Evolutionary conservation across 1,139 yeast genomes (phyloP), one percentile per base, ranked within the genome.

Genomic region (Pichia sp.): DNA sequence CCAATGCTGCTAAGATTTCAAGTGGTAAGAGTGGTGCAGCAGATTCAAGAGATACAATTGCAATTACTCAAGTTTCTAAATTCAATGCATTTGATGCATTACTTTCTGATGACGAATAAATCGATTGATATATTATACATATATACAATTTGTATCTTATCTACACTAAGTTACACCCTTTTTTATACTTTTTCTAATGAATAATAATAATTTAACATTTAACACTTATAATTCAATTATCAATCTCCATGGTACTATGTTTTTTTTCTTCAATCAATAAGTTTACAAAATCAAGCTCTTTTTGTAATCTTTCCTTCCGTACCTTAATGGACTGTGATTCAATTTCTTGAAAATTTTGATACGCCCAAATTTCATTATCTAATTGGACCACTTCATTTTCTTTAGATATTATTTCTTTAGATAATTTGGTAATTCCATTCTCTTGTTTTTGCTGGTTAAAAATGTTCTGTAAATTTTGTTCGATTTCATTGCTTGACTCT

Each of bases 21-120:
- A 80, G 87, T 29, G 80, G 86, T 43, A 84, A 82, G 69, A 84
- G 90, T 29, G 60, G 64, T 53, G 86, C 80, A 51, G 62, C 59
- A n/a, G 90, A 84, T 65, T 75, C 87, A 33, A 78, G 85, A 64
- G 91, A 85, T 63, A 76, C 83, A 52, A 74, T 79, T 61, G 81
- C 87, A 44, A 88, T 83, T 60, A 79, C 83, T 60, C 86, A 80
- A 57, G 80, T 80, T 58, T 76, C 74, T 47, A 73, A 79, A 31
- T 86, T 85, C 74, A 86, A 86, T 69, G 91, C 93, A 11, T 86
- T 86, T 67, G 90, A 83, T 60, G 91, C 91, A 41, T 77, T 86
- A 65, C 85, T 79, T 46, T 81, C 74, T 55, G 89, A 81, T 45
- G 85, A 80, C 49, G 80, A 70, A 42, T 61, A 58, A 42, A 34